Evolutionary conservation across 164 flowering plant species (phyloP).

Genomic region (Piper longum): DNA sequence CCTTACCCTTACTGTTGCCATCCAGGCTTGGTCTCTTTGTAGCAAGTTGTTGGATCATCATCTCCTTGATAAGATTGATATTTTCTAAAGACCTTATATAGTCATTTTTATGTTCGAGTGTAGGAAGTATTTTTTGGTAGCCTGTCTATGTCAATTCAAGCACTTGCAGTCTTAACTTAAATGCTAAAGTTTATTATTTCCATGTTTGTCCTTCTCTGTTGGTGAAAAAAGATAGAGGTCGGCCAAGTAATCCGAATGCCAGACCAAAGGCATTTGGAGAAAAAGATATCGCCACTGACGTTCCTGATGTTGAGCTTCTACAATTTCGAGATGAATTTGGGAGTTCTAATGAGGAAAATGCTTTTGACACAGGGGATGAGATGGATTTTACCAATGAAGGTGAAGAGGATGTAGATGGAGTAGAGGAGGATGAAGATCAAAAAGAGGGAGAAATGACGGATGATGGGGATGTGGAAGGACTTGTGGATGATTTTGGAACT

Average conservation of each 20-base stretch:
- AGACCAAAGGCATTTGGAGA: conserved; percentile 88
- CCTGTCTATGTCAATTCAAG: too few species aligned
- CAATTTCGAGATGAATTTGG: conserved; percentile 19
- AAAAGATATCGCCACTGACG: conserved; percentile 38
- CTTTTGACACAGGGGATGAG: conserved; percentile 12
- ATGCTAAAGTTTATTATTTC: not conserved
- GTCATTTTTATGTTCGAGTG: too few species aligned
- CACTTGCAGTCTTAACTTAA: too few species aligned
- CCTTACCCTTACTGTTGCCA: too few species aligned
- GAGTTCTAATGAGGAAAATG: conserved; percentile 12
- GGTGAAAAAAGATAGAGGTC: conserved; percentile 84
- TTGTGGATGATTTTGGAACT: conserved; percentile 4
- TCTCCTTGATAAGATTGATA: too few species aligned
- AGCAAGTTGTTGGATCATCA: too few species aligned
- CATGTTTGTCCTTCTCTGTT: conserved; percentile 82
- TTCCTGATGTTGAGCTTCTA: conserved; percentile 66
- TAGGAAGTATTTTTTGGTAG: too few species aligned
- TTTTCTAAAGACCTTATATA: too few species aligned
- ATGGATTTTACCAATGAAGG: conserved; percentile 1
- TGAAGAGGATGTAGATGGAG: conserved; percentile 6
- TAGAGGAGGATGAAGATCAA: conserved; percentile 4
- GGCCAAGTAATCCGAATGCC: conserved; percentile 65
- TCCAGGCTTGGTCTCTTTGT: too few species aligned
- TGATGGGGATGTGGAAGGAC: conserved; percentile 11
- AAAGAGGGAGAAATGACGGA: conserved; percentile 9